These are phyloP conservation scores for Ustilago trichophora DNA, from an alignment of 1,284 basidiomycete species.

Conservation along the genomic window DNA sequence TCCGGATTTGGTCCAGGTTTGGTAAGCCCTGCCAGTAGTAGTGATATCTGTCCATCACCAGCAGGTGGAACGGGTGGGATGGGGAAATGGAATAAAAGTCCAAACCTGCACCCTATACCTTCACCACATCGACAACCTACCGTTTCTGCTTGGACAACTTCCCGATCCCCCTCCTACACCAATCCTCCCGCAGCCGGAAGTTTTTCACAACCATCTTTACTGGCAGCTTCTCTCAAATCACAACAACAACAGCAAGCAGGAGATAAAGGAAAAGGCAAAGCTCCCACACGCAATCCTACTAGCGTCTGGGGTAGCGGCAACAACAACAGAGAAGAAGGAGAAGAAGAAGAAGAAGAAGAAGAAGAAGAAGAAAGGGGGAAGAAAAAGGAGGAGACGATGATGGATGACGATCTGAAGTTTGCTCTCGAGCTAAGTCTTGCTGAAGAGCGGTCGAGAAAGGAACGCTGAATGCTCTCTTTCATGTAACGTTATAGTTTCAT, in stretches of 20 bases:
- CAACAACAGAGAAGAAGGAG: too few relatives aligned
- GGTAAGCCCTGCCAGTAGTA: too few relatives aligned
- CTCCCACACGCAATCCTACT: too few relatives aligned
- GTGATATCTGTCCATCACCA: not conserved
- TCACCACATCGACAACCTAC: not conserved
- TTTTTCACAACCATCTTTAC: too few relatives aligned
- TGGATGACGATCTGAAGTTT: slow-evolving; percentile 54
- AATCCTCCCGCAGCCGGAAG: too few relatives aligned
- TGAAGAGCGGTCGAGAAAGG: slow-evolving; percentile 41
- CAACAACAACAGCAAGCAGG: not conserved
- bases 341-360: not conserved
- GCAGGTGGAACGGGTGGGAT: not conserved
- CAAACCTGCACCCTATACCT: slow-evolving; percentile 9
- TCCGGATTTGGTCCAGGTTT: not conserved
- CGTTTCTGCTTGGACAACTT: slow-evolving; percentile 6
- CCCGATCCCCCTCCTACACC: not conserved
- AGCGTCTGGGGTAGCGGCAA: too few relatives aligned
- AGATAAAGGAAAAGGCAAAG: too few relatives aligned
- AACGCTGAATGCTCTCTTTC: slow-evolving; percentile 2
- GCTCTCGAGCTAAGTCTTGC: slow-evolving; percentile 60
- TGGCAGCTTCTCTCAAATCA: too few relatives aligned
- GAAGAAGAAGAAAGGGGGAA: not conserved
- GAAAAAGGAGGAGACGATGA: slow-evolving; percentile 5
- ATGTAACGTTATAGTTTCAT: too few relatives aligned
- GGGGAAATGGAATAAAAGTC: slow-evolving; percentile 22